Base-by-base conservation (phyloP, 169 alveolate species). In the Babesia divergens region DNA sequence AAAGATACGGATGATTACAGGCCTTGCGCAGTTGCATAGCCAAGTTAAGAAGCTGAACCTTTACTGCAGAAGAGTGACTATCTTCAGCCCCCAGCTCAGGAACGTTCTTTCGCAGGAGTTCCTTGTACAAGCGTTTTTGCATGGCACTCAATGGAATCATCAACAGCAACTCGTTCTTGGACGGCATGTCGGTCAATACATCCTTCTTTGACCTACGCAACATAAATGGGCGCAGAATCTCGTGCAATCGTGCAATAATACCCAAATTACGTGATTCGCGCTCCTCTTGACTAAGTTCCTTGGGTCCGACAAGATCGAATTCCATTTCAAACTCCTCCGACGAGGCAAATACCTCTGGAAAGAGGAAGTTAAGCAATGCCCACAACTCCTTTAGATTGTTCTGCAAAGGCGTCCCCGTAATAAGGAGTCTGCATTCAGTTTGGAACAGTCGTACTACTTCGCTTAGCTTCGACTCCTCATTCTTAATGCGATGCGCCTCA, bases 341-440 rank as follows among this genome's bases (percentile, higher is more conserved):
- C 26, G 95, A 89, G 46, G 96, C 95, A 83, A 97, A 97, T 26
- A 97, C 89, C 53, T 94, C 93, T 0, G 99, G 99, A 94, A 96
- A 94, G 38, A 98, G 94, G 83, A 98, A 97, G 83, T 98, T 98
- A 34, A 98, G 90, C 16, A 98, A 90, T 18, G 99, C 97, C 99
- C 99, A 98, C 26, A 98, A 86, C 83, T 98, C 99, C 60, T 96
- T 96, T 91, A 98, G 91, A 37, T 97, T 94, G 89, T 98, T 98
- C 87, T 98, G 96, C 54, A 98, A 93, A 14, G 99, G 99, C 16
- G 99, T 98, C 9, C 99, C 99, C 11, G 99, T 95, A 37, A 98
- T 90, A 58, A 98, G 84, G 62, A 98, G 90, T 65, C 99, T 89
- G 77, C 96, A 94, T 74, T 97, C 95, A 24, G 99, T 91, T 65